Conservation (phyloP, 2,329 filamentous ascomycete species). For the Alternaria dauci region DNA sequence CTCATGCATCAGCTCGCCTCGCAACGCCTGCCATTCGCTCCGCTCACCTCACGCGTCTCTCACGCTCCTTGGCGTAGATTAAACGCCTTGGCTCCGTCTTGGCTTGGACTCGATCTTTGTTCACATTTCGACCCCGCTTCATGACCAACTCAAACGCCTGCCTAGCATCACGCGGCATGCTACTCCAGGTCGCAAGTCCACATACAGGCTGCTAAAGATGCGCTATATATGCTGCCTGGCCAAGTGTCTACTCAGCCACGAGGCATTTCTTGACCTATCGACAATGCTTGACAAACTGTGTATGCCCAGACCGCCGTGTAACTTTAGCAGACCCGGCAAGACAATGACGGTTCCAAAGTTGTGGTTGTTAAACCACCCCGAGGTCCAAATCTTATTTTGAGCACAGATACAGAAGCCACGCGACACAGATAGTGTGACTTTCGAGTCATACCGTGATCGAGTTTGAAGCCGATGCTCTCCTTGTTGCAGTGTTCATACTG, state of each 20-base stretch:
- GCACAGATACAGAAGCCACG: conserved; percentile 22
- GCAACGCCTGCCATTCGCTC: conserved; percentile 27
- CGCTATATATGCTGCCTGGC: conserved; percentile 16
- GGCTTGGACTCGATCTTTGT: conserved; percentile 1
- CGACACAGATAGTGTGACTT: conserved; percentile 9
- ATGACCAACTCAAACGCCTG: conserved; percentile 9
- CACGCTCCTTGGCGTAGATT: conserved; percentile 15
- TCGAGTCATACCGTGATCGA: not conserved
- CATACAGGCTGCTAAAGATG: not conserved
- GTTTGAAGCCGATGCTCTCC: not conserved
- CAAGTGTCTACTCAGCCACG: conserved; percentile 14
- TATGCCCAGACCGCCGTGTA: conserved; percentile 26
- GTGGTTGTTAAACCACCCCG: conserved; percentile 28
- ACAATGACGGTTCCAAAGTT: conserved; percentile 20
- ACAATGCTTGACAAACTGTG: not conserved
- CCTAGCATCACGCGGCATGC: conserved; percentile 8
- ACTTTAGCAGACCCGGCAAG: conserved; percentile 25
- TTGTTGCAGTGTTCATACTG: not conserved
- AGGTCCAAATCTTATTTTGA: conserved; percentile 13
- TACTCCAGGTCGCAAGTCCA: conserved; percentile 3
- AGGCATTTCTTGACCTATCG: conserved; percentile 23
- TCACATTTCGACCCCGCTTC: conserved; percentile 17
- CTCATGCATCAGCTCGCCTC: conserved; percentile 34
- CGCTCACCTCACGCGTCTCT: conserved; percentile 23
- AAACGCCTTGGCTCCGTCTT: conserved; percentile 27